These are phyloP conservation scores for Phytophthora melonis DNA, from an alignment of 352 stramenopile species.

Conservation along the genomic window DNA sequence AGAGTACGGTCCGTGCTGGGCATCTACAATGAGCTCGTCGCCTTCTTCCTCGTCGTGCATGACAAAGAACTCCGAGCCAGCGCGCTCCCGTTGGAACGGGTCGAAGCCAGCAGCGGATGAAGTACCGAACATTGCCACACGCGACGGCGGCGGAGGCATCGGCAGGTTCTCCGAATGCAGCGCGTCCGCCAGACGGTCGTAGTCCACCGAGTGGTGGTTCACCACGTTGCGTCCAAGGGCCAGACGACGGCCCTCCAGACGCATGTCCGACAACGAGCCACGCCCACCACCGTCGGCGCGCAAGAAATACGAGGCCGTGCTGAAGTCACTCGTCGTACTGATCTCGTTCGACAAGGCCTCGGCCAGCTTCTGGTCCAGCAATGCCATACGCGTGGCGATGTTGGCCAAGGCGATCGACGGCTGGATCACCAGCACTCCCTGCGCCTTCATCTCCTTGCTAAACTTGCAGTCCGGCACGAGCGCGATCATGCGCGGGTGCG, in stretches of 20 bases:
- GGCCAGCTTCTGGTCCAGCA: constrained; percentile 59
- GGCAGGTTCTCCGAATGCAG: constrained; percentile 46
- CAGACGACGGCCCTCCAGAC: constrained; percentile 48
- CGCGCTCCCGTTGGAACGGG: constrained; percentile 51
- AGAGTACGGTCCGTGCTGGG: constrained; percentile 39
- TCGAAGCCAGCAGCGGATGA: constrained; percentile 49
- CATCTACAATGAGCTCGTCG: constrained; percentile 49
- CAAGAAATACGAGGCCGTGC: constrained; percentile 71
- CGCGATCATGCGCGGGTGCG: constrained; percentile 67
- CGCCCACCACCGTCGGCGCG: constrained; percentile 38
- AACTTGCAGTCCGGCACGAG: constrained; percentile 59
- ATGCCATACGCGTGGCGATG: constrained; percentile 71
- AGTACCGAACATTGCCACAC: constrained; percentile 77
- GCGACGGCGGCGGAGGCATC: constrained; percentile 57
- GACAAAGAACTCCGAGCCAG: constrained; percentile 63
- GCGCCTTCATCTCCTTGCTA: constrained; percentile 53
- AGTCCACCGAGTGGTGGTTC: constrained; percentile 75
- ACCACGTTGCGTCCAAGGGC: constrained; percentile 63
- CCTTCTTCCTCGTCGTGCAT: constrained; percentile 57
- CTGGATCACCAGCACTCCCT: constrained; percentile 61
- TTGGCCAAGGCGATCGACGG: constrained; percentile 76
- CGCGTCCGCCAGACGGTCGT: constrained; percentile 52
- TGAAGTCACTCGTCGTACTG: constrained; percentile 60
- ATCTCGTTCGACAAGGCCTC: constrained; percentile 55
- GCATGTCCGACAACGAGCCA: constrained; percentile 57